Evolutionary conservation across 1,284 basidiomycete genomes (phyloP).

Genomic region (Puccinia coronata): DNA sequence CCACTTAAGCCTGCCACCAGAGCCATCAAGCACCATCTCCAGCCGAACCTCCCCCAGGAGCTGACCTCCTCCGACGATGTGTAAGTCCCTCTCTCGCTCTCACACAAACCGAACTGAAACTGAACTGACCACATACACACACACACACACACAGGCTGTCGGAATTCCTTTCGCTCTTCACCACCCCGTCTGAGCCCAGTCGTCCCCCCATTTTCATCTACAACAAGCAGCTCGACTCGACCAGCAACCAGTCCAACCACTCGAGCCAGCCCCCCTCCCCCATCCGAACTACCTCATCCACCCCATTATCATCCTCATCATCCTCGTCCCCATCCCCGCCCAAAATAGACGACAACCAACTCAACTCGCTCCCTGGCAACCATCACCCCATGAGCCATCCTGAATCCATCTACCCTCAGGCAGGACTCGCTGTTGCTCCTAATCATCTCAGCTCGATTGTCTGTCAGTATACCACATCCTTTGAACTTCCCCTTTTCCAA

Average conservation of each 20-base stretch:
- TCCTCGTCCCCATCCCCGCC: background rate
- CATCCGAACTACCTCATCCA: background rate
- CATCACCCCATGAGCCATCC: no score
- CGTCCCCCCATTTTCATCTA: conserved; percentile 10
- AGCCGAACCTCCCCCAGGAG: background rate
- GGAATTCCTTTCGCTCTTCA: conserved; percentile 38
- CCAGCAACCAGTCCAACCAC: background rate
- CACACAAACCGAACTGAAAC: background rate
- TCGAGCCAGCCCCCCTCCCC: conserved; percentile 12
- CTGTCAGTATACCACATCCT: background rate
- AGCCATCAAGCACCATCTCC: no score
- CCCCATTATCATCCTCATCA: conserved; percentile 4
- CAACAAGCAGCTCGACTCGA: background rate
- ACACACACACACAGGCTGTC: conserved; percentile 9
- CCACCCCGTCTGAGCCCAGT: background rate
- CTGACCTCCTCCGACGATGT: background rate
- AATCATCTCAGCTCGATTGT: conserved; percentile 19
- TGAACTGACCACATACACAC: background rate
- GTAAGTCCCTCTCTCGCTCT: background rate
- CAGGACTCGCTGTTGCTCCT: background rate
- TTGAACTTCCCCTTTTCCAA: background rate
- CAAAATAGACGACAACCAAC: background rate
- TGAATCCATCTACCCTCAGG: background rate
- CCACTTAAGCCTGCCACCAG: background rate
- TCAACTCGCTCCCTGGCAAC: no score